Evolutionary conservation across 164 flowering plant species (phyloP), one percentile per base, ranked within the genome.

Genomic region (Macadamia integrifolia): DNA sequence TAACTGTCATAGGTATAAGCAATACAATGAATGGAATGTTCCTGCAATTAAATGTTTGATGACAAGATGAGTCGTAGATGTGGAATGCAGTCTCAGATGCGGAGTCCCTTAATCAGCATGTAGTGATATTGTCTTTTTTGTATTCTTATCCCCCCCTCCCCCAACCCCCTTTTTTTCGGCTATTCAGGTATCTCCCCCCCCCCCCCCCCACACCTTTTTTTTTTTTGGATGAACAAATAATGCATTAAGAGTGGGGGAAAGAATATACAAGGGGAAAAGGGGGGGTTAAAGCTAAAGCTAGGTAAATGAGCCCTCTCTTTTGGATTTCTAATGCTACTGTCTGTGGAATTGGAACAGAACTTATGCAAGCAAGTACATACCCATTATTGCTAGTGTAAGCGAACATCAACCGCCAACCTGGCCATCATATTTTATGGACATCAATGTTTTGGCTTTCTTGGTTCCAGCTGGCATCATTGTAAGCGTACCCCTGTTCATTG

Each of bases 331-430:
- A 66, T 62, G 10, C 67, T 23, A 40, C 23, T 62, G 49, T 40
- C 42, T 61, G 9, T 62, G 65, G 48, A 61, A 58, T 64, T 74
- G 49, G 72, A 60, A 66, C 96, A 95, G 99, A 75, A 95, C 99
- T 65, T 95, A 95, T 83, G 99, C 99, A 43, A 95, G 99, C 97
- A 95, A 95, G 80, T 95, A 95, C 71, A 95, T 95, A 70, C 99
- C 99, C 43, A 95, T 95, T 69, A 95, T 95, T 77, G 99, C 99
- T 31, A 95, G 99, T 81, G 99, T 95, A 40, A 95, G 99, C 84
- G 99, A 95, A 79, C 99, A 95, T 83, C 99, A 95, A 68, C 99
- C 99, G 8, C 99, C 99, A 63, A 95, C 99, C 18, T 95, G 99
- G 99, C 99, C 99, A 15, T 95, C 99, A 23, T 95, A 95, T 81